Conservation (phyloP, 140 eudicot genomes). For the Stevia rebaudiana region DNA sequence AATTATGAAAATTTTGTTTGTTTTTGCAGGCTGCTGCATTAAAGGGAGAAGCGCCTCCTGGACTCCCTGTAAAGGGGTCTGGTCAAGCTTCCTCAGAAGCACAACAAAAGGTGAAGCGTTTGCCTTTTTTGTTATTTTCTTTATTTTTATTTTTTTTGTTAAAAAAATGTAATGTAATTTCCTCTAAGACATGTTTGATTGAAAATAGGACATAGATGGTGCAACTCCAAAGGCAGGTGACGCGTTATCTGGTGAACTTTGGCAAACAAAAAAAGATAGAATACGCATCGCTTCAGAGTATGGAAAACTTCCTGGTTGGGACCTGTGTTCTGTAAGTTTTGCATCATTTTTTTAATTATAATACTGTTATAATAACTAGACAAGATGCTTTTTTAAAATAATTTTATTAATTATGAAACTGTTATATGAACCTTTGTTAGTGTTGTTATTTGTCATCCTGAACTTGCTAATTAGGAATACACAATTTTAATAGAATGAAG, state of each 20-base stretch:
- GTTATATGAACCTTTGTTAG: no score
- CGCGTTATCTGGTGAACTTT: constrained; percentile 97
- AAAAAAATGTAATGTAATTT: no score
- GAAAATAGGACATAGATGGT: constrained; percentile 70
- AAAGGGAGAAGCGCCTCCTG: constrained; percentile 98
- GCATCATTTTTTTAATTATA: no score
- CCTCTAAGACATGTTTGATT: constrained; percentile 13
- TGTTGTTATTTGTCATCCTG: background rate
- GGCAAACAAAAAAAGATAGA: constrained; percentile 89
- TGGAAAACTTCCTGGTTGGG: constrained; percentile 99
- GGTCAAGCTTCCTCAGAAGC: constrained; percentile 91
- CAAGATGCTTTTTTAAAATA: background rate
- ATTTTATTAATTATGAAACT: no score
- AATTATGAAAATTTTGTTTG: constrained; percentile 11
- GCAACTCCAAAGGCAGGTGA: constrained; percentile 71
- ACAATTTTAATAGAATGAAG: constrained; percentile 73
- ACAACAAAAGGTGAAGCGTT: constrained; percentile 78
- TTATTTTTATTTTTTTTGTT: no score
- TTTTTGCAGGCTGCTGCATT: constrained; percentile 83
- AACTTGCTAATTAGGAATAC: constrained; percentile 8
- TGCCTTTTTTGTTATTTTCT: no score
- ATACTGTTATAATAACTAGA: background rate
- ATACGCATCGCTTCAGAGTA: constrained; percentile 69
- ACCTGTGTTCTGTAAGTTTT: constrained; percentile 85
- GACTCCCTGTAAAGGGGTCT: constrained; percentile 94